These are phyloP conservation scores for Platanthera guangdongensis DNA, from an alignment of 106 monocot genomes.

Conservation along the genomic window DNA sequence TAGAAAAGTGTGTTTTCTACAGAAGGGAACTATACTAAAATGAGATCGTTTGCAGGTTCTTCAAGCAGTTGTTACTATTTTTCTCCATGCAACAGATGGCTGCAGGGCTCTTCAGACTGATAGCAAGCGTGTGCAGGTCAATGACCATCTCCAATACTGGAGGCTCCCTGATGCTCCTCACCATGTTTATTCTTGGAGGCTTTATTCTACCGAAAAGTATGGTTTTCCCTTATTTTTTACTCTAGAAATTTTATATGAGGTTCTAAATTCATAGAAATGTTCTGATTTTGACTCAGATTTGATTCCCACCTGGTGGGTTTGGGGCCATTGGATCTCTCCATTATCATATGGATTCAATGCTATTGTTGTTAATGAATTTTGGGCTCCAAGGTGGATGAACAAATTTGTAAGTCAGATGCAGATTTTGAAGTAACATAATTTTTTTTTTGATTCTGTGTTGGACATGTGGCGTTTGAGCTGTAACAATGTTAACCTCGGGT, in stretches of 20 bases:
- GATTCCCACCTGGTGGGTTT: slow-evolving; percentile 66
- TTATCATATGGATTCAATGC: slow-evolving; percentile 54
- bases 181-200: slow-evolving; percentile 58
- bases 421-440: too few relatives aligned
- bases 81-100: slow-evolving; percentile 70
- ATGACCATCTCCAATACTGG: slow-evolving; percentile 58
- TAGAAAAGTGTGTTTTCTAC: too few relatives aligned
- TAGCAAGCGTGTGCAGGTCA: slow-evolving; percentile 38
- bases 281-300: slow-evolving; percentile 12
- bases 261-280: too few relatives aligned
- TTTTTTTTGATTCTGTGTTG: too few relatives aligned
- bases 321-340: slow-evolving; percentile 68
- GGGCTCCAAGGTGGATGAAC: slow-evolving; percentile 57
- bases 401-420: slow-evolving; percentile 14
- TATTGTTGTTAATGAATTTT: slow-evolving; percentile 48
- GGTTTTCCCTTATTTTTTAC: too few relatives aligned
- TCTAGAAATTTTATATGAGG: too few relatives aligned
- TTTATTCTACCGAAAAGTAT: slow-evolving; percentile 62
- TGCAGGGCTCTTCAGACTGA: slow-evolving; percentile 51
- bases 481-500: too few relatives aligned
- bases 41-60: slow-evolving; percentile 29
- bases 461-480: too few relatives aligned
- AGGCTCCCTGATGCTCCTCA: slow-evolving; percentile 42
- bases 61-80: slow-evolving; percentile 57
- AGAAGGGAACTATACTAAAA: too few relatives aligned